Evolutionary conservation across 768 basidiomycete genomes (phyloP).

Genomic region (Boletus tylopilopsis): DNA sequence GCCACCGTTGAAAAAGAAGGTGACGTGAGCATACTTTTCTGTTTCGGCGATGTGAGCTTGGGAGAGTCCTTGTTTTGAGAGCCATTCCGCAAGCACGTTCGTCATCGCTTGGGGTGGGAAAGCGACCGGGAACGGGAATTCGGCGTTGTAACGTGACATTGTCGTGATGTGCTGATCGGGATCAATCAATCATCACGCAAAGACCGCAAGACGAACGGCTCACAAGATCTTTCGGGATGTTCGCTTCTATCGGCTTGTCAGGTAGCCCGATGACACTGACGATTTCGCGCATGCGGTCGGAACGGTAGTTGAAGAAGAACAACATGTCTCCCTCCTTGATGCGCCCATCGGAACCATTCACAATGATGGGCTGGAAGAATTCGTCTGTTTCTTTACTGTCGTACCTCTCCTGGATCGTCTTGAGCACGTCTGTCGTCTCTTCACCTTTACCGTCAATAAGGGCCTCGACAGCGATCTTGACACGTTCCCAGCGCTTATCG

Average conservation of each 20-base stretch:
- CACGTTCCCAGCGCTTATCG: conserved; percentile 93
- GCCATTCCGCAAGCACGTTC: conserved; percentile 93
- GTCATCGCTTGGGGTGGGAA: conserved; percentile 95
- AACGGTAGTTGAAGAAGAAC: conserved; percentile 97
- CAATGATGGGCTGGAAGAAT: conserved; percentile 93
- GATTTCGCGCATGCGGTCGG: conserved; percentile 94
- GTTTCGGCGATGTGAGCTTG: conserved; percentile 95
- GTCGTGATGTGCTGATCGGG: conserved; percentile 70
- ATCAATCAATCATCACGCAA: neutral
- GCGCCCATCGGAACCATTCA: conserved; percentile 72
- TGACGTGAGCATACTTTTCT: conserved; percentile 98
- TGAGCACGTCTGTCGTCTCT: conserved; percentile 52
- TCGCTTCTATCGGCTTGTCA: conserved; percentile 81
- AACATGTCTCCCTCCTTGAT: conserved; percentile 87
- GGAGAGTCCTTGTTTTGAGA: conserved; percentile 70
- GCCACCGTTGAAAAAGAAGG: conserved; percentile 98
- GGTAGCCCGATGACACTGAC: conserved; percentile 73
- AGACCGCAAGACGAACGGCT: conserved; percentile 19
- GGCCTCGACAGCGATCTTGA: conserved; percentile 87
- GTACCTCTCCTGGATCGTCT: conserved; percentile 71
- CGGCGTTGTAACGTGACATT: conserved; percentile 91
- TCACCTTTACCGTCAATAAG: conserved; percentile 70
- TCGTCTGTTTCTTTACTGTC: conserved; percentile 88
- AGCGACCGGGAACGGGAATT: conserved; percentile 85
- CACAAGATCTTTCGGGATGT: conserved; percentile 77